Conservation (phyloP, 2,329 filamentous ascomycete species). For the Trichophyton verrucosum region DNA sequence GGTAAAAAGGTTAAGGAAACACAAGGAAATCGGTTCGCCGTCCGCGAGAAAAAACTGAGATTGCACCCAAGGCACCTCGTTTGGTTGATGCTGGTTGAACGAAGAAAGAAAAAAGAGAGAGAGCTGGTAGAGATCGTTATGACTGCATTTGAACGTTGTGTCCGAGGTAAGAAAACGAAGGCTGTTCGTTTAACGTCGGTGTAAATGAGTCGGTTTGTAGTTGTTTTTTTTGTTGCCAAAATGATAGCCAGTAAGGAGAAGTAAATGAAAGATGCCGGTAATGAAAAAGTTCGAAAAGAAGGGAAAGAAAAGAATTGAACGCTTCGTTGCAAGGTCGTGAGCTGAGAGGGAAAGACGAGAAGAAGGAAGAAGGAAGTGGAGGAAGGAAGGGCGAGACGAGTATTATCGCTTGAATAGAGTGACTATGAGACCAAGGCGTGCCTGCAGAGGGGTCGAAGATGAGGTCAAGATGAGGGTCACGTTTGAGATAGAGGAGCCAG, state of each 20-base stretch:
- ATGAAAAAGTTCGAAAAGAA: background rate
- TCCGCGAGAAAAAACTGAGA: conserved; percentile 15
- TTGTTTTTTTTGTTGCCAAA: no score
- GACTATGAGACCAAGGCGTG: background rate
- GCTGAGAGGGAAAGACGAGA: background rate
- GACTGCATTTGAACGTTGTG: conserved; percentile 13
- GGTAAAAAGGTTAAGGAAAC: conserved; percentile 4
- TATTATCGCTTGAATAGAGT: background rate
- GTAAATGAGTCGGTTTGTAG: background rate
- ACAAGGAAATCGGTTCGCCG: conserved; percentile 13
- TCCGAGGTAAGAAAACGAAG: background rate
- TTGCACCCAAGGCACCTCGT: conserved; percentile 2
- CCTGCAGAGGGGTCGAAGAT: background rate
- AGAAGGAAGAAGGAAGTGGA: background rate
- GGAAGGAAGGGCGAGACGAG: no score
- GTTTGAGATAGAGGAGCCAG: background rate
- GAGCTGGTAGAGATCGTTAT: conserved; percentile 14
- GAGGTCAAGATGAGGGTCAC: background rate
- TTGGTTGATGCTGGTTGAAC: background rate
- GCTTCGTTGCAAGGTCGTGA: conserved; percentile 15
- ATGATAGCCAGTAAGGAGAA: background rate
- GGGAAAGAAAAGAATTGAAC: conserved; percentile 8
- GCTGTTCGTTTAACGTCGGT: conserved; percentile 6
- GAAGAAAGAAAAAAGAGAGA: conserved; percentile 7
- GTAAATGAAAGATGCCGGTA: conserved; percentile 6